Percentiles rank a stretch among this genome's conserved stretches.
Evolutionary conservation across 1,284 basidiomycete species (phyloP).

Genomic region (Ustilago tritici): DNA sequence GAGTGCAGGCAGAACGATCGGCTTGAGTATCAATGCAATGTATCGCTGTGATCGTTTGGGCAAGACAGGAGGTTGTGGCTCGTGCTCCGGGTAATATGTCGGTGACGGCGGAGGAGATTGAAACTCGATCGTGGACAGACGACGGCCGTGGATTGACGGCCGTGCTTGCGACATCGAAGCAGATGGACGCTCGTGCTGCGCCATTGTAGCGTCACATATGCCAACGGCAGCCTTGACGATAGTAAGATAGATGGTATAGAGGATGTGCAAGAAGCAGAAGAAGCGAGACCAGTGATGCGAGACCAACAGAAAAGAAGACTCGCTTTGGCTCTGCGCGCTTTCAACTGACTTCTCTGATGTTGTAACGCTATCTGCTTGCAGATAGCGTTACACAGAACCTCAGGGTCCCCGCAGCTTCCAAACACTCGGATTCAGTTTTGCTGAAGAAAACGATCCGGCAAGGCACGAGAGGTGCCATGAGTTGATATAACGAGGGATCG

Average conservation of each 20-base stretch:
- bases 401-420: constrained; percentile 4
- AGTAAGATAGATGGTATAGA: not conserved
- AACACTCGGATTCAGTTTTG: not conserved
- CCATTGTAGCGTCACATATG: constrained; percentile 17
- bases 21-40: constrained; percentile 49
- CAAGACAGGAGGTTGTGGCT: constrained; percentile 25
- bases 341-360: not conserved
- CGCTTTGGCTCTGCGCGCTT: not conserved
- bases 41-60: constrained; percentile 43
- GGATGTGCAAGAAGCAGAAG: not conserved
- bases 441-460: no score
- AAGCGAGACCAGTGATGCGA: not conserved
- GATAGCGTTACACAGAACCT: no score
- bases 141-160: constrained; percentile 18
- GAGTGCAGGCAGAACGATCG: constrained; percentile 52
- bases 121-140: constrained; percentile 21
- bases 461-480: no score
- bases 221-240: not conserved
- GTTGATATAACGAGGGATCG: no score
- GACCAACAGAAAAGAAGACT: constrained; percentile 4
- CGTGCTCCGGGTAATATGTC: constrained; percentile 45
- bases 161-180: constrained; percentile 6
- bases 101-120: constrained; percentile 34
- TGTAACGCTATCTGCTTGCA: no score
- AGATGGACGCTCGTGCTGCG: constrained; percentile 22